phyloP scores from a whole-genome alignment of 257 asterid species.

The Galeopsis tetrahit region DNA sequence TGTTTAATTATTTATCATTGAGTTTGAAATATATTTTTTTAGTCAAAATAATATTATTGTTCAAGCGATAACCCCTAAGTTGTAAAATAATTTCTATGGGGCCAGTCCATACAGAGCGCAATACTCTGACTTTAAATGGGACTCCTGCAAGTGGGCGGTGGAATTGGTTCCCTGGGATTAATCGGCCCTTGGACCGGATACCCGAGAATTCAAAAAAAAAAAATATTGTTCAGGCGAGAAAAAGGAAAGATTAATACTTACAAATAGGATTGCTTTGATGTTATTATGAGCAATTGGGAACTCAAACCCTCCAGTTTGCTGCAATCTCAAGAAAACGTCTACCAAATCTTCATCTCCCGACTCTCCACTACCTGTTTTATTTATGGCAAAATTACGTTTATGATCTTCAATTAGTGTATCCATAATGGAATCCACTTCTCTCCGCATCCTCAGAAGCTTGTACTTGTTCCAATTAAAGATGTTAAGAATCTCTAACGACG shows the following conservation, averaged over 20 bases:
- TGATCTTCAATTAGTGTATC: conserved; percentile 25
- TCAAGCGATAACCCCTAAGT: no score
- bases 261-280: conserved; percentile 35
- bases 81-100: no score
- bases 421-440: not conserved
- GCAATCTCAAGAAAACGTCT: conserved; percentile 31
- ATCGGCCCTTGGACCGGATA: no score
- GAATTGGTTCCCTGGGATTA: no score
- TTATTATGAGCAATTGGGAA: conserved; percentile 28
- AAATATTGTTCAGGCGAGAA: no score
- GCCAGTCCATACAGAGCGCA: no score
- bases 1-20: no score
- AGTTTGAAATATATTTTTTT: no score
- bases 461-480: not conserved
- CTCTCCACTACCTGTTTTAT: conserved; percentile 31
- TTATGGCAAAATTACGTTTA: not conserved
- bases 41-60: no score
- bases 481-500: conserved; percentile 19
- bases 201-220: not conserved
- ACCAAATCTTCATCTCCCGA: conserved; percentile 33
- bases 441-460: conserved; percentile 16
- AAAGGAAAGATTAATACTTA: conserved; percentile 24
- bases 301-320: conserved; percentile 25
- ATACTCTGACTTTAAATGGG: no score
- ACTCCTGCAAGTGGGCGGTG: no score